Evolutionary conservation across 331 rosid genomes (phyloP).

Genomic region (Pyracantha coccinea): DNA sequence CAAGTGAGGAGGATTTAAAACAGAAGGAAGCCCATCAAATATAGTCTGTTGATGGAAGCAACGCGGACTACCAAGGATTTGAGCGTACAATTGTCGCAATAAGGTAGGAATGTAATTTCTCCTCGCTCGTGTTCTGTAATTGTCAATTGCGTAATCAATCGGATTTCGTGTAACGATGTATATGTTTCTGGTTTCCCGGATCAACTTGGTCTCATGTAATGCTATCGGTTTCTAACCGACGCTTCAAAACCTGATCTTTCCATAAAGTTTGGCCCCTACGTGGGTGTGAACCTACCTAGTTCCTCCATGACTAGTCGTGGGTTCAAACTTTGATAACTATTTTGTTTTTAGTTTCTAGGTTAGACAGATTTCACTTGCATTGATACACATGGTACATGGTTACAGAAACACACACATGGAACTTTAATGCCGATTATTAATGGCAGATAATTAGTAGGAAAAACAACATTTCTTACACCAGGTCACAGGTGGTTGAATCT

Average conservation of each 20-base stretch:
- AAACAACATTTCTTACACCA: not conserved
- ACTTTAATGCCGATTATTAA: not conserved
- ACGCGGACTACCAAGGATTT: constrained; percentile 13
- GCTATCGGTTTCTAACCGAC: not conserved
- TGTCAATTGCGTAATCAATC: not conserved
- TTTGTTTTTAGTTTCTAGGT: no score
- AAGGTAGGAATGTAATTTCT: not conserved
- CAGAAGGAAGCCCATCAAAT: constrained; percentile 53
- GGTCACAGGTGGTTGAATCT: not conserved
- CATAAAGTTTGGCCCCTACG: not conserved
- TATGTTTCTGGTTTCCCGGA: not conserved
- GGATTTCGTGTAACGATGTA: not conserved
- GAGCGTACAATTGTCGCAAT: not conserved
- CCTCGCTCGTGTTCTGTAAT: not conserved
- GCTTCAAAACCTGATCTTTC: not conserved
- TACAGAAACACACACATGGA: not conserved
- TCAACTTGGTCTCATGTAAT: not conserved
- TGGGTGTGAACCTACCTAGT: no score
- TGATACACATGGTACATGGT: not conserved
- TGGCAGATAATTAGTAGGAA: not conserved
- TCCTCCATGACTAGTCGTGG: no score
- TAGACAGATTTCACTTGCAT: not conserved
- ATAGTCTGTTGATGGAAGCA: constrained; percentile 24
- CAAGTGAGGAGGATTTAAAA: constrained; percentile 36
- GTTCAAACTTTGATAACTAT: no score